phyloP scores from a whole-genome alignment of 257 asterid genomes.

The Capsicum chinense region DNA sequence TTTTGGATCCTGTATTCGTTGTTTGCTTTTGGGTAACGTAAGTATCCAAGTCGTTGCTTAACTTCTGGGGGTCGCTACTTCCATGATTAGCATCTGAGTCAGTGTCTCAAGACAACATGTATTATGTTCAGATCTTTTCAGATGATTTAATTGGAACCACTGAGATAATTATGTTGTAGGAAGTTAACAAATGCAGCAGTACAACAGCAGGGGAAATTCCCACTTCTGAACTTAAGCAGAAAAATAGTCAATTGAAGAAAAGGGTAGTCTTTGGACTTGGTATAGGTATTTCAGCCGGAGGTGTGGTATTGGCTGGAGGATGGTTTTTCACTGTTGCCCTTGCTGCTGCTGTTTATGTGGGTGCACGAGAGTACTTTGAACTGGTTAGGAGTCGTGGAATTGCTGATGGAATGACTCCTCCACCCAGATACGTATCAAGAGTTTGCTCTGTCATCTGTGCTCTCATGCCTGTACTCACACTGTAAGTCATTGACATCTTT shows the following conservation, averaged over 20 bases:
- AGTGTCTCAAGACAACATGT: slow-evolving; percentile 21
- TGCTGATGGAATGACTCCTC: slow-evolving; percentile 97
- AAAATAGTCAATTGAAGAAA: slow-evolving; percentile 72
- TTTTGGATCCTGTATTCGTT: neutral
- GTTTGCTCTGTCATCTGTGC: slow-evolving; percentile 82
- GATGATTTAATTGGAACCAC: slow-evolving; percentile 39
- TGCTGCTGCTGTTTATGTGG: slow-evolving; percentile 81
- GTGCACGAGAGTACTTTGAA: slow-evolving; percentile 92
- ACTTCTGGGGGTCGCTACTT: neutral
- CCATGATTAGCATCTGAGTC: slow-evolving; percentile 22
- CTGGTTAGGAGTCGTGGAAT: slow-evolving; percentile 95
- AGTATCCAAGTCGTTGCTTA: neutral
- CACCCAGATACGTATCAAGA: slow-evolving; percentile 88
- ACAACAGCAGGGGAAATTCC: slow-evolving; percentile 43
- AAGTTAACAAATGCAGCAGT: slow-evolving; percentile 55
- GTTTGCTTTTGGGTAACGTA: slow-evolving; percentile 4
- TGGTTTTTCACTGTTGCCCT: slow-evolving; percentile 84
- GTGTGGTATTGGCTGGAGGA: slow-evolving; percentile 90
- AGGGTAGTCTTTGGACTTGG: slow-evolving; percentile 87
- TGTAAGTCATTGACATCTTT: slow-evolving; percentile 63
- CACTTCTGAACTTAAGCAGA: slow-evolving; percentile 48
- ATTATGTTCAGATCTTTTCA: slow-evolving; percentile 10
- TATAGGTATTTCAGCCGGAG: slow-evolving; percentile 82
- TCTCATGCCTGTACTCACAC: slow-evolving; percentile 84
- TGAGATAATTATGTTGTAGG: slow-evolving; percentile 65